Evolutionary conservation across 129 eudicot species (phyloP).

Genomic region (Flaveria robusta): DNA sequence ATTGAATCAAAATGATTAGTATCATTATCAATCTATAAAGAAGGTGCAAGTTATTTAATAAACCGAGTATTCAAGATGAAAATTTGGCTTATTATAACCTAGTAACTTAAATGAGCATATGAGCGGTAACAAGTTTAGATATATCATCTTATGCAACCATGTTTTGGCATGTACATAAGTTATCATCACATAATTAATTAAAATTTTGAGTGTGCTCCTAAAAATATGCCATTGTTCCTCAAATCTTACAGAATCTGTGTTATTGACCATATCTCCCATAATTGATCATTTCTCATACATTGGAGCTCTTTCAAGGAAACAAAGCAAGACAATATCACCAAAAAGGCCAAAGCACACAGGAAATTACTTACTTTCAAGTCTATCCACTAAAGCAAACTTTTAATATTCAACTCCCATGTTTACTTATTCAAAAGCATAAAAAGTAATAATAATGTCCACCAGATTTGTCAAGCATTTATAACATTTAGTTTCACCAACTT

Average conservation of each 20-base stretch:
- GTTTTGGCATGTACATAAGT: not conserved
- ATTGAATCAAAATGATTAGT: not conserved
- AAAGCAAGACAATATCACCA: slow-evolving; percentile 14
- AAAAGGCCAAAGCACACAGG: not conserved
- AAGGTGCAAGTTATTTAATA: not conserved
- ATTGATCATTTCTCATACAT: not conserved
- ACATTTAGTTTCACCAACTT: slow-evolving; percentile 29
- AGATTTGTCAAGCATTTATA: slow-evolving; percentile 25
- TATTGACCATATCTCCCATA: slow-evolving; percentile 5
- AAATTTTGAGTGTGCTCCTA: slow-evolving; percentile 1
- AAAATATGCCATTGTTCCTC: slow-evolving; percentile 12
- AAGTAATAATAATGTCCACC: slow-evolving; percentile 11
- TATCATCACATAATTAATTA: not conserved
- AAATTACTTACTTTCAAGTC: slow-evolving; percentile 16
- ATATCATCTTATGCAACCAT: slow-evolving; percentile 5
- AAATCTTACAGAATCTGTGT: not conserved
- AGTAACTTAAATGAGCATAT: not conserved
- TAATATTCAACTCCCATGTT: slow-evolving; percentile 1
- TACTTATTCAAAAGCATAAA: slow-evolving; percentile 20
- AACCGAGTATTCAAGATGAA: not conserved
- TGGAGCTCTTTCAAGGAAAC: slow-evolving; percentile 3
- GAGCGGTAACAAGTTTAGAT: slow-evolving; percentile 1
- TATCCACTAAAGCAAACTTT: slow-evolving; percentile 23
- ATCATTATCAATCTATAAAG: not conserved
- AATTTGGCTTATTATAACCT: slow-evolving; percentile 11